These are phyloP conservation scores for Corylus heterophylla DNA, from an alignment of 306 rosid genomes.

Conservation along the genomic window DNA sequence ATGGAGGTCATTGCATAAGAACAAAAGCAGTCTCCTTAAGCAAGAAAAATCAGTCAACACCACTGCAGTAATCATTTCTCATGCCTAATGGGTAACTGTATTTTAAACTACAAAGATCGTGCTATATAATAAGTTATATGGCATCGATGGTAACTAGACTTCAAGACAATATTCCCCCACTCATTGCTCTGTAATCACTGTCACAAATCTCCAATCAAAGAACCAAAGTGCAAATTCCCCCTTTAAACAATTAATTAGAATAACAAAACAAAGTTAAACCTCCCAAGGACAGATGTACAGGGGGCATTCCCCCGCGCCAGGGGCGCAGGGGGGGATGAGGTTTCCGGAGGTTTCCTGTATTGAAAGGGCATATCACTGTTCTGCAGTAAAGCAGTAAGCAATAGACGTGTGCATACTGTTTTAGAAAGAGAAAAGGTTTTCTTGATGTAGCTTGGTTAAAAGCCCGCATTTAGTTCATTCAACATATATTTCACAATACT, in stretches of 20 bases:
- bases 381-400: not conserved
- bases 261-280: not conserved
- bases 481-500: not conserved
- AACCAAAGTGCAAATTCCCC: not conserved
- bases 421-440: not conserved
- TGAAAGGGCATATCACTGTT: not conserved
- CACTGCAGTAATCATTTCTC: not conserved
- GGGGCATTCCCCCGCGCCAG: not conserved
- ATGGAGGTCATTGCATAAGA: constrained; percentile 5
- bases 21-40: not conserved
- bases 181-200: not conserved
- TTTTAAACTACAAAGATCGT: not conserved
- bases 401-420: not conserved
- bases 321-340: too few species aligned
- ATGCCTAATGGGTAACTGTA: not conserved
- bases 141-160: not conserved
- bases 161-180: not conserved
- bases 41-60: not conserved
- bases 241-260: not conserved
- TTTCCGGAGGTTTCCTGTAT: not conserved
- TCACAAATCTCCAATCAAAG: not conserved
- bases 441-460: not conserved
- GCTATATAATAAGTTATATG: not conserved
- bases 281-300: not conserved
- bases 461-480: not conserved